Evolutionary conservation across 805 yeast species (phyloP), one percentile per base, ranked within the genome.

Genomic region (Candida caryicola): DNA sequence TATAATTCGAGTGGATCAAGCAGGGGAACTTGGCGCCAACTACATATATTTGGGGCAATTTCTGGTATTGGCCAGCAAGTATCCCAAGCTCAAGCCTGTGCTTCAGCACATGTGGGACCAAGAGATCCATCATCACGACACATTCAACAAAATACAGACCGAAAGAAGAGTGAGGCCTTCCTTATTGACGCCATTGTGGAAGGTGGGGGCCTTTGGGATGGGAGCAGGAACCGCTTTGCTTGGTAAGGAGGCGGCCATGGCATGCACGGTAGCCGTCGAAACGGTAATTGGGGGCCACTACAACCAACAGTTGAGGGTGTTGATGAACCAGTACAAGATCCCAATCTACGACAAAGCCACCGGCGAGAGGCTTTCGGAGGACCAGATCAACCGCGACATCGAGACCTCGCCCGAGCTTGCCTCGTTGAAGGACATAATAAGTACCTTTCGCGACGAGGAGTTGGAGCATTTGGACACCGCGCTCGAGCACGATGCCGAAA

Each of bases 101-200:
- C 65, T 93, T 53, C 77, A 80, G 52, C 97, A 93, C 57, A 93
- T 93, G 99, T 90, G 98, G 98, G 96, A 90, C 23, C 98, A 93
- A 60, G 99, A 93, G 54, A 73, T 91, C 25, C 88, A 82, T 50
- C 99, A 93, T 55, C 95, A 88, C 57, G 65, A 76, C 45, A 85
- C 96, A 0, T 93, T 93, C 66, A 84, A 93, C 57, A 60, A 71
- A 2, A 66, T 91, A 19, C 98, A 91, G 58, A 66, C 74, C 1
- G 71, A 76, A 42, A 79, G 85, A 47, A 69, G 97, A 34, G 95
- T 90, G 1, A 76, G 99, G 51, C 99, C 99, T 3, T 87, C 96
- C 0, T 52, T 93, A 12, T 62, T 93, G 29, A 90, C 98, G 0
- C 99, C 99, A 1, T 52, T 87, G 1, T 93, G 99, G 99, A 89